A percentile compares a stretch with the other conserved stretches of the same genome.
Evolutionary conservation across 2,329 filamentous ascomycete genomes (phyloP).

Genomic region (Arthrobotrys iridis): DNA sequence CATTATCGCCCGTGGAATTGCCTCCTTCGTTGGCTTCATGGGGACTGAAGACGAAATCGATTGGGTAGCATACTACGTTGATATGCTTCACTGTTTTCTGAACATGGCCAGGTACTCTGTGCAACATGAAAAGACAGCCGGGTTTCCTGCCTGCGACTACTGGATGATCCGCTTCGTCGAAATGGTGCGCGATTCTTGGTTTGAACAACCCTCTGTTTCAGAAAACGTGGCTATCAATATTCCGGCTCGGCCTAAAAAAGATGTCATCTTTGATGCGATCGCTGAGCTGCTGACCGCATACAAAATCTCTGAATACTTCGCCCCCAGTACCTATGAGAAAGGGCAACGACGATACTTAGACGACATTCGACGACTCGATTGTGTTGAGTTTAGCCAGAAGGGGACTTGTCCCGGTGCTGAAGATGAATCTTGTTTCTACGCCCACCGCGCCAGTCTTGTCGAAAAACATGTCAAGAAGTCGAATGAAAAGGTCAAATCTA

Average conservation of each 20-base stretch:
- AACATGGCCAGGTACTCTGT: conserved; percentile 9
- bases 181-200: conserved; percentile 20
- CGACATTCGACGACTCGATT: background rate
- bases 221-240: background rate
- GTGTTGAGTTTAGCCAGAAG: background rate
- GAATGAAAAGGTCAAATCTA: background rate
- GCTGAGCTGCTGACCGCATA: background rate
- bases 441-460: background rate
- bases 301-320: conserved; percentile 17
- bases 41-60: background rate
- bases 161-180: conserved; percentile 44
- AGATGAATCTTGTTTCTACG: conserved; percentile 27
- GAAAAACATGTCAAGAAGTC: conserved; percentile 2
- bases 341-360: background rate
- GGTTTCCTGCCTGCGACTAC: background rate
- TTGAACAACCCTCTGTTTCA: background rate
- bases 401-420: background rate
- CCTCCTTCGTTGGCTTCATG: conserved; percentile 15
- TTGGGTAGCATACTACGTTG: conserved; percentile 1
- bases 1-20: conserved; percentile 15
- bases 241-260: background rate
- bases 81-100: conserved; percentile 17
- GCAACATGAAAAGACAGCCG: background rate
- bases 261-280: conserved; percentile 2
- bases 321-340: background rate